Evolutionary conservation across 768 basidiomycete genomes (phyloP).

Genomic region (Hericium alpestre): DNA sequence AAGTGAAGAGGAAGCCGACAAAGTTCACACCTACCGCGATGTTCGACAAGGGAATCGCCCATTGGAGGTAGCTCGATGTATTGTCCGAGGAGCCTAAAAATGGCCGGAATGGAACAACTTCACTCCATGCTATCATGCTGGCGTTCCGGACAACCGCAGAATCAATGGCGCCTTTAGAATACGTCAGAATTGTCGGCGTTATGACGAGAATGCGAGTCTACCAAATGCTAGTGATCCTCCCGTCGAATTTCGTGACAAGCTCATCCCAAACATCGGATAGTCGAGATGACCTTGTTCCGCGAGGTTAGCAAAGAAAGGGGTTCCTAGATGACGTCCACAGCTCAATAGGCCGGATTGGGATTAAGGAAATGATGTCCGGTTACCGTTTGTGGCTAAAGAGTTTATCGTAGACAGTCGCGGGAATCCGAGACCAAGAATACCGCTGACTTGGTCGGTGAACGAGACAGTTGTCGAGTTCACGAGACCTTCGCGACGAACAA

Average conservation of each 20-base stretch:
- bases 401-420: constrained; percentile 58
- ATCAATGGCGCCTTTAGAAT: constrained; percentile 61
- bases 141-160: constrained; percentile 51
- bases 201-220: constrained; percentile 17
- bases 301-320: constrained; percentile 56
- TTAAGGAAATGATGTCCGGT: background rate
- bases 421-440: constrained; percentile 69
- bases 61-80: constrained; percentile 62
- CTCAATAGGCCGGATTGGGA: constrained; percentile 1
- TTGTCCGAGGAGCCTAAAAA: constrained; percentile 39
- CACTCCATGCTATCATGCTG: constrained; percentile 59
- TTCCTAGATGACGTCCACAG: constrained; percentile 30
- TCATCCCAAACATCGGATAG: constrained; percentile 72
- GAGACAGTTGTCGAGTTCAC: constrained; percentile 53
- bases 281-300: constrained; percentile 53
- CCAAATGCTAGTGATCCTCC: constrained; percentile 58
- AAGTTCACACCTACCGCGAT: constrained; percentile 35
- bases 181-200: background rate
- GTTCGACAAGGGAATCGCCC: constrained; percentile 52
- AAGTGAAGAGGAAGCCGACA: background rate
- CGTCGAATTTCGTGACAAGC: constrained; percentile 44
- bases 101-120: constrained; percentile 65
- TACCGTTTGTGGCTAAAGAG: constrained; percentile 36
- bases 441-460: constrained; percentile 54
- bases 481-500: constrained; percentile 31